Evolutionary conservation across 1,139 yeast species (phyloP).

Genomic region (Yamadazyma diddensiae): DNA sequence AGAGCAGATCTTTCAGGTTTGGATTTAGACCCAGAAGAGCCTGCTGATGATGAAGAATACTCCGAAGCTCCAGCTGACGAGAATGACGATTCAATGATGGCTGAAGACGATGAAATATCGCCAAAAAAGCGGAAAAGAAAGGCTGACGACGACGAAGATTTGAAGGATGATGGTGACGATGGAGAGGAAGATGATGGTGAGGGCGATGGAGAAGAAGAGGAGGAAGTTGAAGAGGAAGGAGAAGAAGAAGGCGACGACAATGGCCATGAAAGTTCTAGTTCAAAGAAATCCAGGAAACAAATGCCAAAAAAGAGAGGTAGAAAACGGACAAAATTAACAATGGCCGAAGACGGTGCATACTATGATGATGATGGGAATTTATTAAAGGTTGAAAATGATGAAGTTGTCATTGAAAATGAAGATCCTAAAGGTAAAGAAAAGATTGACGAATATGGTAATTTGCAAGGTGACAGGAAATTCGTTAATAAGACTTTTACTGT

Average conservation of each 20-base stretch:
- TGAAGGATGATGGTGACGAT: conserved; percentile 18
- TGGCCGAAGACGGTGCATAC: conserved; percentile 38
- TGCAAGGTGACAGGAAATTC: conserved; percentile 74
- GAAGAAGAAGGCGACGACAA: conserved; percentile 21
- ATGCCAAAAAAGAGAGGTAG: conserved; percentile 46
- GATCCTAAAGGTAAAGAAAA: conserved; percentile 81
- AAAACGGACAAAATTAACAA: conserved; percentile 37
- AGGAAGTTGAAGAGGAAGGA: conserved; percentile 23
- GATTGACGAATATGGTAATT: conserved; percentile 63
- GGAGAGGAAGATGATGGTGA: conserved; percentile 20
- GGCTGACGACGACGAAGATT: conserved; percentile 19
- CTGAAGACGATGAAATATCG: conserved; percentile 12
- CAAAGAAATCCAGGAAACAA: conserved; percentile 16
- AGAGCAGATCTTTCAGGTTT: conserved; percentile 25
- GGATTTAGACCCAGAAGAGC: conserved; percentile 26
- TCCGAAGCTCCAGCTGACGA: conserved; percentile 18
- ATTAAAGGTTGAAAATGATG: conserved; percentile 67
- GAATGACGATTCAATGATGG: conserved; percentile 4
- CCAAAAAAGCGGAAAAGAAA: conserved; percentile 13
- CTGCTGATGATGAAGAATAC: conserved; percentile 22
- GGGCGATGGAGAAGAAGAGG: conserved; percentile 23
- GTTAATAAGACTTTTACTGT: conserved; percentile 81
- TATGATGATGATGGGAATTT: conserved; percentile 52
- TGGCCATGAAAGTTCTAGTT: conserved; percentile 18
- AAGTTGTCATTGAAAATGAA: conserved; percentile 66